phyloP scores from a whole-genome alignment of 1,284 basidiomycete genomes.

The Sanghuangporus baumii region DNA sequence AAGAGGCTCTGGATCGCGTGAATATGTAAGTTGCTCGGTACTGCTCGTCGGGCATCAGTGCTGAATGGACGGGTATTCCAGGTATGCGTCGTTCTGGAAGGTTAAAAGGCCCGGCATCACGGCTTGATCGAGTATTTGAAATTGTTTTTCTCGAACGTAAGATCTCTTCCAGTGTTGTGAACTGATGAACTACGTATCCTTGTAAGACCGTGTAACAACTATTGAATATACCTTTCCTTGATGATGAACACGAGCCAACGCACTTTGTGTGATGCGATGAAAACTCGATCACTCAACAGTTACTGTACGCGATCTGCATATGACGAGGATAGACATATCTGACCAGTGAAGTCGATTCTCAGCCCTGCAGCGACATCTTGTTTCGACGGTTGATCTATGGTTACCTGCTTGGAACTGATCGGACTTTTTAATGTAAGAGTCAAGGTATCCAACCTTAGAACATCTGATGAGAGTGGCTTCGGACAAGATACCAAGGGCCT shows the following conservation, averaged over 20 bases:
- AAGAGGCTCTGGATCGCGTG: slow-evolving; percentile 53
- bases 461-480: background rate
- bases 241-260: too few relatives aligned
- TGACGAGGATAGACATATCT: too few relatives aligned
- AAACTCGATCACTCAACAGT: too few relatives aligned
- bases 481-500: background rate
- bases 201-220: too few relatives aligned
- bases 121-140: background rate
- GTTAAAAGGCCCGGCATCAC: slow-evolving; percentile 1
- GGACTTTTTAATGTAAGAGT: background rate
- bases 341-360: too few relatives aligned
- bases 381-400: background rate
- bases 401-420: background rate
- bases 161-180: background rate
- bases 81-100: slow-evolving; percentile 18
- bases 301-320: too few relatives aligned
- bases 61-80: background rate
- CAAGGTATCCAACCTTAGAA: background rate
- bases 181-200: too few relatives aligned
- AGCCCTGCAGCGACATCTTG: background rate
- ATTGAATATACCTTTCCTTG: too few relatives aligned
- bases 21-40: slow-evolving; percentile 45
- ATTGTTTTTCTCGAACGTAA: background rate
- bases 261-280: too few relatives aligned
- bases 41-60: background rate